Percentiles rank a stretch among this genome's conserved stretches.
These are phyloP conservation scores for Melanogaster broomeanus DNA, from an alignment of 768 basidiomycete species.

Conservation along the genomic window DNA sequence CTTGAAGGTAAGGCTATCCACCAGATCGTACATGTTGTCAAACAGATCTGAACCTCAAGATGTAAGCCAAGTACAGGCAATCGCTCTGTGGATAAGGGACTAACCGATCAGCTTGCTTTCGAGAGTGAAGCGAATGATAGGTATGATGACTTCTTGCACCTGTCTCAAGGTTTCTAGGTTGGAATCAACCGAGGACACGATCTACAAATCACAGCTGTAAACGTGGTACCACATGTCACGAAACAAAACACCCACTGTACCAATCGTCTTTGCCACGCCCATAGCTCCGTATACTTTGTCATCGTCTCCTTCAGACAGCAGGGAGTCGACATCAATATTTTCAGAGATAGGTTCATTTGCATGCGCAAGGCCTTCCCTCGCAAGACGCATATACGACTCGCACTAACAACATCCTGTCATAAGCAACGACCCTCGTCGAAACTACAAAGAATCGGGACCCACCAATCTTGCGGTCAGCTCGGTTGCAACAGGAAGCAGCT, in stretches of 20 bases:
- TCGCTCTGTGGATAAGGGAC: conserved; percentile 17
- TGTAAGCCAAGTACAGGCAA: not conserved
- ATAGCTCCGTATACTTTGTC: conserved; percentile 88
- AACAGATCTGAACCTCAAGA: conserved; percentile 60
- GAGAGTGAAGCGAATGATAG: conserved; percentile 74
- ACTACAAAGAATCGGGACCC: conserved; percentile 29
- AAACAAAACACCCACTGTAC: conserved; percentile 52
- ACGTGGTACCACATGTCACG: not conserved
- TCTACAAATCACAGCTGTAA: conserved; percentile 41
- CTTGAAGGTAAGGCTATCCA: conserved; percentile 85
- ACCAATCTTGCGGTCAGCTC: conserved; percentile 79
- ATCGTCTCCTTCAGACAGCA: conserved; percentile 62
- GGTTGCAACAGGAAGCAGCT: conserved; percentile 82
- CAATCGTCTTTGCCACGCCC: conserved; percentile 85
- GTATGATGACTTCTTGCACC: conserved; percentile 80
- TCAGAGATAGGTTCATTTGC: conserved; percentile 50
- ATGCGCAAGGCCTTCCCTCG: conserved; percentile 61
- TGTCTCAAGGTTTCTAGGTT: conserved; percentile 74
- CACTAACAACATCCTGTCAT: conserved; percentile 45
- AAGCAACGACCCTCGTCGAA: conserved; percentile 1
- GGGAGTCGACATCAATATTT: conserved; percentile 55
- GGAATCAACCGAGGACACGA: conserved; percentile 73
- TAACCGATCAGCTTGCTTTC: conserved; percentile 76
- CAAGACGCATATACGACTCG: conserved; percentile 80
- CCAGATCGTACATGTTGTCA: conserved; percentile 84